Base-by-base conservation (phyloP, 768 basidiomycete genomes). In the Kwoniella sp. region DNA sequence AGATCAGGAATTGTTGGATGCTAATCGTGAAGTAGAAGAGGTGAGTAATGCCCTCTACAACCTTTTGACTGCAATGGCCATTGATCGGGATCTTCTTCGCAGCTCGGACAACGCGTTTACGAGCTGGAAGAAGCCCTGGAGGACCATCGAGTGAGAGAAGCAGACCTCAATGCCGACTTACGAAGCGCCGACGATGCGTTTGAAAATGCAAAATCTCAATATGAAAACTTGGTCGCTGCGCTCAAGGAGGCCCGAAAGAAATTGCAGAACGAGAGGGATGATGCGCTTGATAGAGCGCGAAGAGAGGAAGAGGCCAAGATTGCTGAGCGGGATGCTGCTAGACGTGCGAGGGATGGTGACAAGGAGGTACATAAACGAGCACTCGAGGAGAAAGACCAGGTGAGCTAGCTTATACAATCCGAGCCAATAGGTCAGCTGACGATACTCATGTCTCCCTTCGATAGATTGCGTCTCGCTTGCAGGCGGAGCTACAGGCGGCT, bases 101-200 rank as follows among this genome's bases (percentile, higher is more conserved):
- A 82, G 82, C 77, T 81, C 30, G 86, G 90, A 5, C 88, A 90
- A 64, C 82, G 83, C 58, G 85, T 96, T 9, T 92, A 90, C 78
- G 82, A 86, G 48, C 85, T 95, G 0, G 95, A 98, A 75, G 91
- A 95, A 64, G 89, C 92, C 73, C 85, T 88, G 57, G 91, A 94
- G 65, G 83, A 78, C 27, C 68, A 77, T 36, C 70, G 74, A 48
- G 69, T 63, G 0, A 56, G 73, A 17, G 68, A 81, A 47, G 50
- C 67, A 7, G 75, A 86, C 29, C 77, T 82, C 50, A 69, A 89
- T 54, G 86, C 85, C 73, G 90, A 91, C 19, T 69, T 82, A 7
- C 69, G 72, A 7, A 68, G 70, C 7, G 74, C 79, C 15, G 82
- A 83, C 50, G 77, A 80, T 44, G 79, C 79, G 29, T 72, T 80